A percentile compares a stretch with the other conserved stretches of the same genome.
These are phyloP conservation scores for Hypoxylon sp. DNA, from an alignment of 2,329 filamentous ascomycete genomes.

Conservation along the genomic window DNA sequence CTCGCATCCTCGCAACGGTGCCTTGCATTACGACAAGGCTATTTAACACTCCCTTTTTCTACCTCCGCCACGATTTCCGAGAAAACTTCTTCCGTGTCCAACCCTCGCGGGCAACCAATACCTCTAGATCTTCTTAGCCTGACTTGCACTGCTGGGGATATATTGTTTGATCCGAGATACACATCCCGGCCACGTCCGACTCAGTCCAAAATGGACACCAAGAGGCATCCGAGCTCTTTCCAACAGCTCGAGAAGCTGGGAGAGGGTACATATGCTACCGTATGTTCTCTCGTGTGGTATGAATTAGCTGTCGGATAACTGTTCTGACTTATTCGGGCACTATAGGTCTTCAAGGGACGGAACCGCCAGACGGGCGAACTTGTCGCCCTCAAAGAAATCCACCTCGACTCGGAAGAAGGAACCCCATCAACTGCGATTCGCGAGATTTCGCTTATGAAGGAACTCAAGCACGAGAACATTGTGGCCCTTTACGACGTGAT, in stretches of 20 bases:
- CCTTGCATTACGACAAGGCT: constrained; percentile 43
- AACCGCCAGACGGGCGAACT: constrained; percentile 97
- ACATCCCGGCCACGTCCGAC: constrained; percentile 56
- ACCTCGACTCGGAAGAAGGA: constrained; percentile 97
- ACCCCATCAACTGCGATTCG: constrained; percentile 97
- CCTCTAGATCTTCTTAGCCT: constrained; percentile 49
- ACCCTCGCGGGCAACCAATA: constrained; percentile 22
- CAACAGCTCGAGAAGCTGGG: constrained; percentile 99
- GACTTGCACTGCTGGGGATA: constrained; percentile 57
- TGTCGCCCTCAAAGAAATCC: constrained; percentile 97
- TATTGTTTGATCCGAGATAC: constrained; percentile 59
- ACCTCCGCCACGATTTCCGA: constrained; percentile 45
- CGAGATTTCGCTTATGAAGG: constrained; percentile 99
- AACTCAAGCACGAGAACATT: constrained; percentile 98
- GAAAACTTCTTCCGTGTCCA: constrained; percentile 36
- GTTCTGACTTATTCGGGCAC: constrained; percentile 23
- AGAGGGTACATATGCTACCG: constrained; percentile 98
- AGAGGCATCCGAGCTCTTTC: constrained; percentile 95
- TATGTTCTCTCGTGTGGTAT: constrained; percentile 62
- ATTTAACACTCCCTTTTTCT: constrained; percentile 31
- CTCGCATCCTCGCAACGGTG: background rate
- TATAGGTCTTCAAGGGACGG: constrained; percentile 95
- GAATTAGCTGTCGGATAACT: background rate
- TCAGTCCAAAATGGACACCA: constrained; percentile 81
- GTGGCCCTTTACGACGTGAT: constrained; percentile 98